A percentile compares a stretch with the other conserved stretches of the same genome.
Conservation (phyloP, 192 early-diverging fungal genomes). For the Helicostylum pulchrum region DNA sequence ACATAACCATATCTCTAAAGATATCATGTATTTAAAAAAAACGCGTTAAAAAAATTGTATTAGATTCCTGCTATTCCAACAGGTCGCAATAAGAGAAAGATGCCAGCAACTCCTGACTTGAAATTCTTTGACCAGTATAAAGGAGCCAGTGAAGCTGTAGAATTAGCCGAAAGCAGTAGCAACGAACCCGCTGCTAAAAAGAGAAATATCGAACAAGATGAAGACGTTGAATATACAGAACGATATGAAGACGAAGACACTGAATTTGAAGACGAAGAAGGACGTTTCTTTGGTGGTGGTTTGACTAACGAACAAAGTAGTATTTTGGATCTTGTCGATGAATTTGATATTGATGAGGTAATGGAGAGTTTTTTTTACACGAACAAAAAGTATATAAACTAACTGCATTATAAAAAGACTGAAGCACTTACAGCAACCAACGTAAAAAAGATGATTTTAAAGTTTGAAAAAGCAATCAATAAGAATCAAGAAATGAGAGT, state of each 20-base stretch:
- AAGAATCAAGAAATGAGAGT: constrained; percentile 88
- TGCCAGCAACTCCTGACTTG: constrained; percentile 39
- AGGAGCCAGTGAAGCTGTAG: constrained; percentile 23
- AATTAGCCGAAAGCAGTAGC: constrained; percentile 13
- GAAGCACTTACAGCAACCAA: constrained; percentile 56
- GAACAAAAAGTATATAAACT: constrained; percentile 74
- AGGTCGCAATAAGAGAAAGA: constrained; percentile 50
- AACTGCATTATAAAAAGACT: constrained; percentile 12
- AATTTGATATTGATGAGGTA: constrained; percentile 72
- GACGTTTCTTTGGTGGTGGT: constrained; percentile 83
- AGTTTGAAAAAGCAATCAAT: constrained; percentile 81
- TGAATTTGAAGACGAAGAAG: constrained; percentile 72
- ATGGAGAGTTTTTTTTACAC: constrained; percentile 30
- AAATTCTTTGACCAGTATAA: constrained; percentile 45
- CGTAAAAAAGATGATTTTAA: constrained; percentile 74
- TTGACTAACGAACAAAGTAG: constrained; percentile 71
- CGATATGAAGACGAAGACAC: constrained; percentile 19
- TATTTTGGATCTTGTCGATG: constrained; percentile 82
- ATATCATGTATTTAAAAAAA: neutral
- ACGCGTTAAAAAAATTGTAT: neutral
- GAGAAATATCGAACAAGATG: constrained; percentile 28
- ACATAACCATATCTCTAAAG: too few relatives aligned
- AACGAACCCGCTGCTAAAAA: constrained; percentile 15
- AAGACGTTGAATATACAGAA: constrained; percentile 26
- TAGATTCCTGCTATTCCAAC: constrained; percentile 44